A percentile compares a stretch with the other conserved stretches of the same genome.
phyloP scores from a whole-genome alignment of 176 grass and related monocot species.

The Ensete glaucum region DNA sequence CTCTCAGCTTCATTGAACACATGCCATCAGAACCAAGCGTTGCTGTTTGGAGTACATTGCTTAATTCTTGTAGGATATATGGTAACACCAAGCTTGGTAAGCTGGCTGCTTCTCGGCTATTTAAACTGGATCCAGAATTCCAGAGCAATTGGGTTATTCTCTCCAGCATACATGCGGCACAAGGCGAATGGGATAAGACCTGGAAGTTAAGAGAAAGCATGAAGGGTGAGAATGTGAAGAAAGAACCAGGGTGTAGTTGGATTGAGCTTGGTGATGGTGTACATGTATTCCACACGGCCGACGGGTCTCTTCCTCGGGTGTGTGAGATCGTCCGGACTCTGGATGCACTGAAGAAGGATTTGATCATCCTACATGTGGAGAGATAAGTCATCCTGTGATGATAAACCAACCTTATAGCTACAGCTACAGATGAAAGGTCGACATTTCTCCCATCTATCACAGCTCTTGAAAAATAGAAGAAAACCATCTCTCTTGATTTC shows the following conservation, averaged over 20 bases:
- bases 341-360: conserved; percentile 31
- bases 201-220: conserved; percentile 42
- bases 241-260: conserved; percentile 68
- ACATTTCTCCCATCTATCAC: no score
- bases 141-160: conserved; percentile 55
- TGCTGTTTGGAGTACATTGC: conserved; percentile 43
- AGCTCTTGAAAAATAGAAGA: no score
- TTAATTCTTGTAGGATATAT: conserved; percentile 39
- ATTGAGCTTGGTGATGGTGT: conserved; percentile 43
- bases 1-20: conserved; percentile 38
- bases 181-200: conserved; percentile 33
- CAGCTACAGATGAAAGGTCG: not conserved
- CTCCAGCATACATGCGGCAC: conserved; percentile 39
- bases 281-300: conserved; percentile 42
- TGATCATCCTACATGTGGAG: not conserved
- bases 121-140: conserved; percentile 40
- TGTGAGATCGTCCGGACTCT: conserved; percentile 28
- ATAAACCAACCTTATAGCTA: not conserved
- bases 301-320: conserved; percentile 35
- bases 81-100: conserved; percentile 31
- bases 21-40: conserved; percentile 34
- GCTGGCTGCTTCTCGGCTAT: conserved; percentile 29
- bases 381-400: no score
- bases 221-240: conserved; percentile 37
- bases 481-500: no score